Evolutionary conservation across 23 red algal genomes (phyloP).

Genomic region (Gracilaria domingensis): DNA sequence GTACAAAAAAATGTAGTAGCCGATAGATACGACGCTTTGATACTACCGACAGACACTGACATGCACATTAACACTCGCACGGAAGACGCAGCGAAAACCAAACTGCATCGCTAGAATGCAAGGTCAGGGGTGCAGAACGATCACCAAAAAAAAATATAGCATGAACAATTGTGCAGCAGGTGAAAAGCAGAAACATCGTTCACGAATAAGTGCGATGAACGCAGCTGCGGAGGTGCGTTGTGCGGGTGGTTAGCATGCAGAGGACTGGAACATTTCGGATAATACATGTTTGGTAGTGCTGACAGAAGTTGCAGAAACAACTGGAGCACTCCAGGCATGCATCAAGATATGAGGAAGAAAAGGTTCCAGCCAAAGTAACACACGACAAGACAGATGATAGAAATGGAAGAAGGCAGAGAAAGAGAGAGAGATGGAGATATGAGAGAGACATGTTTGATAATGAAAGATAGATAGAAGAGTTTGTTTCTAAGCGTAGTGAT

Average conservation of each 20-base stretch:
- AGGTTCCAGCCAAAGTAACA: slow-evolving; percentile 33
- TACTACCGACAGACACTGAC: neutral
- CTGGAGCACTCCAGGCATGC: neutral
- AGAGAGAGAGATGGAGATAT: slow-evolving; percentile 5
- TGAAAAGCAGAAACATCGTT: neutral
- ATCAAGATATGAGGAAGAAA: neutral
- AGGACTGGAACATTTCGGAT: neutral
- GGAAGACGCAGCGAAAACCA: neutral
- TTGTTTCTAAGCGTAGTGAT: neutral
- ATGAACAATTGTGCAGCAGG: neutral
- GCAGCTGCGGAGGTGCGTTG: neutral
- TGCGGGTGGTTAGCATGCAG: neutral
- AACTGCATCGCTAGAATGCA: neutral
- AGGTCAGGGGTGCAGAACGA: neutral
- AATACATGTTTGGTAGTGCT: neutral
- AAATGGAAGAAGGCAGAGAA: slow-evolving; percentile 1
- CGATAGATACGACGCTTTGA: neutral
- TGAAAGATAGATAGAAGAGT: slow-evolving; percentile 1
- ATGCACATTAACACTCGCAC: neutral
- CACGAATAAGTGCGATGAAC: neutral
- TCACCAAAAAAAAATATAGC: neutral
- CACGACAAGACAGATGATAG: neutral
- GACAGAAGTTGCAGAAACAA: neutral
- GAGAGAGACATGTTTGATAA: neutral
- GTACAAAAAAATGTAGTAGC: slow-evolving; percentile 2